A percentile compares a stretch with the other conserved stretches of the same genome.
Conservation (phyloP, 2,329 filamentous ascomycete genomes). For the Cytospora mali region DNA sequence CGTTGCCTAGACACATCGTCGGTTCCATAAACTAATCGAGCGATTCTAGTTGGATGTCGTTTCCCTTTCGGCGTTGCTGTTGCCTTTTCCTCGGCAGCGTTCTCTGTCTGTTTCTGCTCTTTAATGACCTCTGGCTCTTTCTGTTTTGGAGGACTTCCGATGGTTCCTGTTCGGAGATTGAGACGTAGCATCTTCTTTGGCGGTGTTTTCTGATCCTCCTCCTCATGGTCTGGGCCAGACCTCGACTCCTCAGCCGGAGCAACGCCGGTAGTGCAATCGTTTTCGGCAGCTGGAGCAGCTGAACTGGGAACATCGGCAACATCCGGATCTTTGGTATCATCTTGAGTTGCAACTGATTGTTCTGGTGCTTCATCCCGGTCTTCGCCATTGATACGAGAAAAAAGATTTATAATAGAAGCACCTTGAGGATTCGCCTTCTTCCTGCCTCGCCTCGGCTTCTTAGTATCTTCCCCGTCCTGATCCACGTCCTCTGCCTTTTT, state of each 20-base stretch:
- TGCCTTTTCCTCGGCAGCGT: conserved; percentile 23
- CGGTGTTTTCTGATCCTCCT: conserved; percentile 1
- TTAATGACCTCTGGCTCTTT: conserved; percentile 42
- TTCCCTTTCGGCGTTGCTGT: conserved; percentile 39
- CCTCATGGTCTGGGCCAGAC: neutral
- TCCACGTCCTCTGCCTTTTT: conserved; percentile 32
- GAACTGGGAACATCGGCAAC: neutral
- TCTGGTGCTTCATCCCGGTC: conserved; percentile 3
- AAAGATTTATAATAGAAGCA: conserved; percentile 33
- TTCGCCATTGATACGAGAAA: conserved; percentile 25
- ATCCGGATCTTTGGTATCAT: neutral
- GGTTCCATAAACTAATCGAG: conserved; percentile 62
- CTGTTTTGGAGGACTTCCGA: conserved; percentile 61
- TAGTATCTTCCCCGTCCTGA: conserved; percentile 26
- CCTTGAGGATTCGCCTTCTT: conserved; percentile 33
- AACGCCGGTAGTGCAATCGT: neutral
- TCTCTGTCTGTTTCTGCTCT: conserved; percentile 28
- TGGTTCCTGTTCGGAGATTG: conserved; percentile 63
- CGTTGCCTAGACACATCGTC: conserved; percentile 47
- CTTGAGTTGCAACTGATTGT: conserved; percentile 23
- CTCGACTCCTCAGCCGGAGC: neutral
- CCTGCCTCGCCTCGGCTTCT: conserved; percentile 31
- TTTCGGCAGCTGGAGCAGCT: neutral
- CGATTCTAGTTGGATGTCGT: conserved; percentile 46
- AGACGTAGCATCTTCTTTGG: conserved; percentile 57